phyloP scores from a whole-genome alignment of 345 rosid species.

The Hypericum perforatum region DNA sequence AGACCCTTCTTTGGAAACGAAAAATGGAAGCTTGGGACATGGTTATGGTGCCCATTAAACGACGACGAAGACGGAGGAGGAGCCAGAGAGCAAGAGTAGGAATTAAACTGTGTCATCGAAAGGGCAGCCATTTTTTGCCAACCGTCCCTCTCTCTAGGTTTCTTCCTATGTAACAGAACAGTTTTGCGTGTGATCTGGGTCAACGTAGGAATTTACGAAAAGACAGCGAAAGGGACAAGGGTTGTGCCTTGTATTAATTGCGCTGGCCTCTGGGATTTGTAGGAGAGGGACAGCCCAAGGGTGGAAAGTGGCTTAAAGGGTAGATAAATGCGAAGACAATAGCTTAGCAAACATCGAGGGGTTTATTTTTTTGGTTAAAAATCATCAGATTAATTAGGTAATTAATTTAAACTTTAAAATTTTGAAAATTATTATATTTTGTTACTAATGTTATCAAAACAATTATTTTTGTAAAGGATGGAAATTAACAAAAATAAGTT shows the following conservation, averaged over 20 bases:
- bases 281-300: neutral
- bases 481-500: no score
- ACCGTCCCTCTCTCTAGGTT: no score
- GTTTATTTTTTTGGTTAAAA: no score
- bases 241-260: neutral
- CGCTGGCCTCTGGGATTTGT: neutral
- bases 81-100: constrained; percentile 15
- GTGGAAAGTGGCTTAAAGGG: no score
- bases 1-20: constrained; percentile 17
- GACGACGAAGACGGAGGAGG: constrained; percentile 22
- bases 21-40: constrained; percentile 29
- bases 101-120: constrained; percentile 36
- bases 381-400: no score
- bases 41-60: constrained; percentile 20
- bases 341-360: constrained; percentile 63
- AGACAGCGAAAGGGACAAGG: neutral
- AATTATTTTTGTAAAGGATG: no score
- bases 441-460: no score
- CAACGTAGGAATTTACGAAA: neutral
- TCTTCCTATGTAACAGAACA: no score
- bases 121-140: constrained; percentile 43
- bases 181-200: neutral
- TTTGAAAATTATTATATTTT: constrained; percentile 58
- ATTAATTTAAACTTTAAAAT: constrained; percentile 82
- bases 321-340: no score